Evolutionary conservation across 1,139 yeast species (phyloP), one percentile per base, ranked within the genome.

Genomic region (Lizanozyma gosingica): DNA sequence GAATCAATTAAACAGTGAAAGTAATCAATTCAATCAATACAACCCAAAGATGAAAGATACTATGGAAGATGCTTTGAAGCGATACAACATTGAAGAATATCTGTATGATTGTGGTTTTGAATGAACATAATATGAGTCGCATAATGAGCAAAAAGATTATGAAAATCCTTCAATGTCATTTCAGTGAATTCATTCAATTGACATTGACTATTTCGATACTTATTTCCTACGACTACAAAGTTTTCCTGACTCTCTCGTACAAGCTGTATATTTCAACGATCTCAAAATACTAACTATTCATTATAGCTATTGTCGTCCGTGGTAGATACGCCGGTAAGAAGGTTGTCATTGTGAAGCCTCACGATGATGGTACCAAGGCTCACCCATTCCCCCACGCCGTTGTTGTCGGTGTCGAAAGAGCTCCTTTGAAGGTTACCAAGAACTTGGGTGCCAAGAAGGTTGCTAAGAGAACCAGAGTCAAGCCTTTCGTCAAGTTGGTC

Each of bases 291-390:
- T 65, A 68, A 69, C 74, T 46, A 43, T 46, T 6, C 29, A 6
- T 29, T 43, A 46, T 65, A 85, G 97, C 98, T 78, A 90, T 92
- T 77, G 90, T 92, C 72, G 95, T 92, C 75, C 94, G 97, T 76
- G 99, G 99, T 70, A 94, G 98, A 80, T 92, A 81, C 86, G 99
- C 99, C 72, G 99, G 99, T 81, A 92, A 90, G 87, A 94, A 94
- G 85, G 98, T 94, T 59, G 98, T 94, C 71, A 88, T 94, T 71
- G 92, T 94, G 70, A 88, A 87, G 77, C 94, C 97, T 62, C 94
- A 86, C 72, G 98, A 94, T 68, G 97, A 92, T 66, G 99, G 99
- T 69, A 80, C 97, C 78, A 94, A 92, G 79, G 69, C 94, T 53
- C 97, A 92, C 81, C 94, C 94, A 65, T 94, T 90, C 84, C 95